These are phyloP conservation scores for Leccinum subfulvum DNA, from an alignment of 1,284 basidiomycete genomes.

Conservation along the genomic window DNA sequence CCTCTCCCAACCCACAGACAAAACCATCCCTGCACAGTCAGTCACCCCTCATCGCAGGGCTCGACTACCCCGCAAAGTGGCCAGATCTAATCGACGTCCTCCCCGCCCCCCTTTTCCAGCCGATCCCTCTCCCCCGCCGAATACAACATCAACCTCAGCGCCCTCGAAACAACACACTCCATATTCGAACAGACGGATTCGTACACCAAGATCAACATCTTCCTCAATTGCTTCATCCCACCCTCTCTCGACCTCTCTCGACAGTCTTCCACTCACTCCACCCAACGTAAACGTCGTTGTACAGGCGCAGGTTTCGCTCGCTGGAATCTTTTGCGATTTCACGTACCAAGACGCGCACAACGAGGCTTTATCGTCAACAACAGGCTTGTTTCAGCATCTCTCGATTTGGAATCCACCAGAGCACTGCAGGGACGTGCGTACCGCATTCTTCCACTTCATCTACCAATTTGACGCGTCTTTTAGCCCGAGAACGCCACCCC, in stretches of 20 bases:
- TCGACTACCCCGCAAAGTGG: conserved; percentile 88
- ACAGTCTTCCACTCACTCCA: conserved; percentile 50
- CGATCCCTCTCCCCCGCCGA: conserved; percentile 73
- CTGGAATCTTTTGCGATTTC: conserved; percentile 92
- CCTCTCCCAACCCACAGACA: conserved; percentile 69
- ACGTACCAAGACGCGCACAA: conserved; percentile 88
- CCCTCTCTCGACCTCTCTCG: conserved; percentile 86
- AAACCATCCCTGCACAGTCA: conserved; percentile 72
- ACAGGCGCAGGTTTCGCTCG: conserved; percentile 74
- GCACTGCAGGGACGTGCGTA: conserved; percentile 69
- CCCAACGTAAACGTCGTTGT: conserved; percentile 54
- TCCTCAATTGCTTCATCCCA: conserved; percentile 79
- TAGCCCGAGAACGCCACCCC: conserved; percentile 84
- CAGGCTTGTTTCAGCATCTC: conserved; percentile 77
- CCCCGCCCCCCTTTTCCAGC: conserved; percentile 39
- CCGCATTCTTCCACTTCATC: conserved; percentile 6
- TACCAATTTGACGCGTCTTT: conserved; percentile 13
- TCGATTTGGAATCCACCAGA: conserved; percentile 76
- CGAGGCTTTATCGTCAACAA: conserved; percentile 72
- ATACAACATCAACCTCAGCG: conserved; percentile 84
- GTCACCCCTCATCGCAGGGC: conserved; percentile 81
- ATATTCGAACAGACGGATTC: conserved; percentile 90
- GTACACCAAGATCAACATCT: conserved; percentile 91
- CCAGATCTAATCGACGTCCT: conserved; percentile 77
- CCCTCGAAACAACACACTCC: conserved; percentile 92